Conservation (phyloP, 129 eudicot species). For the Flaveria bidentis region DNA sequence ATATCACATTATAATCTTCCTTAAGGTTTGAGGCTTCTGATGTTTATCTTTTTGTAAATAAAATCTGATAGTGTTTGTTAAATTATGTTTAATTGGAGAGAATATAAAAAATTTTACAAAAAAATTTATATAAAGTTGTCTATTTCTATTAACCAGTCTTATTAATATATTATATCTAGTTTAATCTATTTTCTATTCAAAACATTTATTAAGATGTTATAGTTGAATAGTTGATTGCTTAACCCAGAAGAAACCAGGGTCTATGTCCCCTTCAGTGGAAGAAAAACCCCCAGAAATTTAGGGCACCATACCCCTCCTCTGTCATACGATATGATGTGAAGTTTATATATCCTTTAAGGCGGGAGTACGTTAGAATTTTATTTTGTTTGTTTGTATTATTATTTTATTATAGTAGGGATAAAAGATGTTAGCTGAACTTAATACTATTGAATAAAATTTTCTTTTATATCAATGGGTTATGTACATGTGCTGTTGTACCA, state of each 20-base stretch:
- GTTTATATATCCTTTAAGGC: not conserved
- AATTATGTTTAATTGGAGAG: too few species aligned
- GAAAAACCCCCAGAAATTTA: constrained; percentile 37
- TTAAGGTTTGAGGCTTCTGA: too few species aligned
- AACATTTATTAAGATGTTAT: constrained; percentile 5
- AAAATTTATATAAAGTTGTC: too few species aligned
- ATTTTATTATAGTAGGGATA: not conserved
- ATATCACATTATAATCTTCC: too few species aligned
- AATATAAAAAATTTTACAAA: too few species aligned
- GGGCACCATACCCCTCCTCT: constrained; percentile 36
- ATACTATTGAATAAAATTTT: not conserved
- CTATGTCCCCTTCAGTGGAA: constrained; percentile 35
- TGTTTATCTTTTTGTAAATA: too few species aligned
- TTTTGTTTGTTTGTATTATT: not conserved
- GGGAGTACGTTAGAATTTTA: not conserved
- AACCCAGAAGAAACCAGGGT: constrained; percentile 35
- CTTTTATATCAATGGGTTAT: too few species aligned
- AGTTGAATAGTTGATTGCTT: constrained; percentile 27
- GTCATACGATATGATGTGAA: constrained; percentile 20
- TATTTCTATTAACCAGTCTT: too few species aligned
- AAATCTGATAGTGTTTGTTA: too few species aligned
- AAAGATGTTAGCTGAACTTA: not conserved
- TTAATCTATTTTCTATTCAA: too few species aligned
- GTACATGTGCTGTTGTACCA: not conserved
- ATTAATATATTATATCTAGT: too few species aligned